Conservation (phyloP, 345 rosid genomes). For the Jatropha curcas region DNA sequence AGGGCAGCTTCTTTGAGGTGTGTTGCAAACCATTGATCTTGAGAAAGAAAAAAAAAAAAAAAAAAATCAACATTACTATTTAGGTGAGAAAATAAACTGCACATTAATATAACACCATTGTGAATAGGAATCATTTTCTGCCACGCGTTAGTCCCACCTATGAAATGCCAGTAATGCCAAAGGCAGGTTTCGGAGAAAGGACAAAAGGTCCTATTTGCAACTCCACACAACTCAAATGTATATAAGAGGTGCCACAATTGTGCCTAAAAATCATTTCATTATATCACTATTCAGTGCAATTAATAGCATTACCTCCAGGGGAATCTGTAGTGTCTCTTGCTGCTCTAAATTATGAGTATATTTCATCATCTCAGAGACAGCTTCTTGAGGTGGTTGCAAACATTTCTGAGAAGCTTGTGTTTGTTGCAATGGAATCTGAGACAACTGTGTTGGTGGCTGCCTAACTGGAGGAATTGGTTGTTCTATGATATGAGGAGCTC, state of each 20-base stretch:
- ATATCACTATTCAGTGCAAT: neutral
- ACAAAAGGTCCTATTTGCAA: neutral
- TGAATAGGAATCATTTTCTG: neutral
- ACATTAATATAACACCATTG: conserved; percentile 4
- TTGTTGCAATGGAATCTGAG: conserved; percentile 37
- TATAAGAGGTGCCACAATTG: too few species aligned
- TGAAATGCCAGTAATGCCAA: neutral
- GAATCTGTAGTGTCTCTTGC: conserved; percentile 36
- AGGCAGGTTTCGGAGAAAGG: neutral
- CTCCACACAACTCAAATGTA: neutral
- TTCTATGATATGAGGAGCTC: conserved; percentile 35
- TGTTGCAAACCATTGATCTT: too few species aligned
- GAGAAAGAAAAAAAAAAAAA: too few species aligned
- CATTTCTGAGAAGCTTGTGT: conserved; percentile 37
- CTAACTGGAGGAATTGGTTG: conserved; percentile 42
- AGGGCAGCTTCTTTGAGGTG: conserved; percentile 38
- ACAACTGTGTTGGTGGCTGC: conserved; percentile 35
- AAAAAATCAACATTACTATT: neutral
- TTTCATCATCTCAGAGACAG: conserved; percentile 42
- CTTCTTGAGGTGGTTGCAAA: conserved; percentile 46
- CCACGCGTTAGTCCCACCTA: neutral
- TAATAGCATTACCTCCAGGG: conserved; percentile 40
- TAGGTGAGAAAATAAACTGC: neutral
- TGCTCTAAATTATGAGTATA: conserved; percentile 41
- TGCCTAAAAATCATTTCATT: neutral